A percentile compares a stretch with the other conserved stretches of the same genome.
Conservation (phyloP, 441 rosid genomes). For the Cnidoscolus chayamansa region DNA sequence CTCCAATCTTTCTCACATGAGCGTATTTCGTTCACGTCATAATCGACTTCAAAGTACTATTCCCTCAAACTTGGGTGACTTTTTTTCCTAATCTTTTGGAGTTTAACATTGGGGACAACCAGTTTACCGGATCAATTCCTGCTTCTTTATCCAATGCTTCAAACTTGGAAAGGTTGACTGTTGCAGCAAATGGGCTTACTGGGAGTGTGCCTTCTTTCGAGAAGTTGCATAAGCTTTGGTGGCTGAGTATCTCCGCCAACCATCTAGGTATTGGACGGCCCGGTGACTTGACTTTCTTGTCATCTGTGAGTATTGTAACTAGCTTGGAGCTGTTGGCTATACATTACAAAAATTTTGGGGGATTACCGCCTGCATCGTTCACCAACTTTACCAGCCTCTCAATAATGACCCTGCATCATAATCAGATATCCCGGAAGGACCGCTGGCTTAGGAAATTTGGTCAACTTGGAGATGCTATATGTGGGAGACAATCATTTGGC, state of each 20-base stretch:
- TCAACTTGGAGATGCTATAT: conserved; percentile 2
- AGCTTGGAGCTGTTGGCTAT: conserved; percentile 6
- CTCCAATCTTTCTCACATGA: conserved; percentile 15
- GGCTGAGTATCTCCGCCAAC: conserved; percentile 19
- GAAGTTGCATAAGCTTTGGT: conserved; percentile 15
- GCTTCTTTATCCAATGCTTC: conserved; percentile 14
- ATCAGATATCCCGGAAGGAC: conserved; percentile 9
- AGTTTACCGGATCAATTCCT: conserved; percentile 17
- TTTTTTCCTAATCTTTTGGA: not conserved
- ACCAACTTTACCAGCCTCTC: conserved; percentile 8
- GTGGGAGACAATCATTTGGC: not conserved
- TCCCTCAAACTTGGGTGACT: conserved; percentile 7
- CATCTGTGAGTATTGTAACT: conserved; percentile 3
- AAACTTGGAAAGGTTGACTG: conserved; percentile 12
- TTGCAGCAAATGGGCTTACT: conserved; percentile 10
- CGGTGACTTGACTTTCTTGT: conserved; percentile 16
- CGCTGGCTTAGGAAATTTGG: conserved; percentile 8
- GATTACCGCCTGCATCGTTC: conserved; percentile 8
- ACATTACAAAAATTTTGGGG: not conserved
- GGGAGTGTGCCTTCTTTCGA: conserved; percentile 13
- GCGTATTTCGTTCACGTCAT: not conserved
- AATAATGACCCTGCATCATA: not conserved
- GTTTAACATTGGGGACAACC: conserved; percentile 17
- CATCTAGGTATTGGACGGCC: conserved; percentile 9
- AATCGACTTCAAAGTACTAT: conserved; percentile 11